Evolutionary conservation across 176 grass and related monocot genomes (phyloP), one percentile per base, ranked within the genome.

Genomic region (Lolium rigidum): DNA sequence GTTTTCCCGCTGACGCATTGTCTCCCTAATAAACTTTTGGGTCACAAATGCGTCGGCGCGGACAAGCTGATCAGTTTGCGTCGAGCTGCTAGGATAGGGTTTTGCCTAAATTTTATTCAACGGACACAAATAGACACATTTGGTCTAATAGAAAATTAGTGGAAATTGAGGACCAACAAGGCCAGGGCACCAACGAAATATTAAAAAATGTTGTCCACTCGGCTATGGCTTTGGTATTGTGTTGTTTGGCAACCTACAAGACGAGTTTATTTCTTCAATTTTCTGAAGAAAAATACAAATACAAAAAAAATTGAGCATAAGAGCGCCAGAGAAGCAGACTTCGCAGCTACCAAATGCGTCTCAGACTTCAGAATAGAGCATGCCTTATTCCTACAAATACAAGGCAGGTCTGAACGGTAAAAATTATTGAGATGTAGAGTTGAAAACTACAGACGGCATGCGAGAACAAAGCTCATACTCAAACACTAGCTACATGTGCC

Each of bases 401-500:
- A 80, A 18, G 39, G 31, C n/a, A 72, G 63, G 43, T 75, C 15
- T 16, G 0, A 56, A 77, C 25, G 14, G 31, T 68, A 37, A 76
- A 18, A 70, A 77, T 82, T 88, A 81, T 88, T 91, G 43, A 24
- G 61, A 44, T 87, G 65, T 38, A 46, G 81, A 88, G 52, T 44
- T 87, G 56, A 16, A 61, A 88, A 88, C 68, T 84, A 80, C 70
- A 84, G 4, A 72, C 13, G n/a, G 49, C 59, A 41, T 74, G 48
- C 46, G 80, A 59, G 67, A 83, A 88, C 52, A 88, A 64, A 91
- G 78, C 47, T 88, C 54, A 71, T 10, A 55, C 70, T 55, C 77
- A 82, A 65, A 64, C 70, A 76, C 77, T 73, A 70, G 70, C 86
- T 78, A 81, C 64, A 85, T 80, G 71, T 88, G 90, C 70, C 70